A percentile compares a stretch with the other conserved stretches of the same genome.
phyloP scores from a whole-genome alignment of 768 basidiomycete genomes.

The Boletus reticulatus region DNA sequence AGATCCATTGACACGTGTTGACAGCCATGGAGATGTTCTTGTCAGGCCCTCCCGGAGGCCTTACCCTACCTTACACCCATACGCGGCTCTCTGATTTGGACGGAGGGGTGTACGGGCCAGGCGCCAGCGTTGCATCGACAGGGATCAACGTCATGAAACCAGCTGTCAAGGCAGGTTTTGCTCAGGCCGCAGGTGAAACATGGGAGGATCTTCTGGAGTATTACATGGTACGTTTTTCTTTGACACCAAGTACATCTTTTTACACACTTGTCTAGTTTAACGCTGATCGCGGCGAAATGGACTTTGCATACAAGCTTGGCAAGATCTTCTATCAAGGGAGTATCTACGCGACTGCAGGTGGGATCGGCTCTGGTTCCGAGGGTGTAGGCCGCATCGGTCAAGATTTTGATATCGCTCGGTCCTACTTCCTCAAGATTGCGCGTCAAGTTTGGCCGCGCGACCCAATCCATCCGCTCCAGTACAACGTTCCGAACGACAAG shows the following conservation, averaged over 20 bases:
- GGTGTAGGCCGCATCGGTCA: constrained; percentile 88
- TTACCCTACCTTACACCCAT: constrained; percentile 77
- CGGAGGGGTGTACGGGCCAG: constrained; percentile 93
- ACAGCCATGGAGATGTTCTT: constrained; percentile 78
- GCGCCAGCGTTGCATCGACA: constrained; percentile 91
- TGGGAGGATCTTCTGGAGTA: constrained; percentile 94
- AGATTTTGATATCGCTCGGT: constrained; percentile 70
- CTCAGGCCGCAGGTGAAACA: constrained; percentile 86
- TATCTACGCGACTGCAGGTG: constrained; percentile 77
- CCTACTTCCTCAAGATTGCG: constrained; percentile 85
- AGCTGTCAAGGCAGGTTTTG: constrained; percentile 79
- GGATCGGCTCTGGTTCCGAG: constrained; percentile 84
- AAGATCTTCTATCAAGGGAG: constrained; percentile 96
- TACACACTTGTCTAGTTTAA: constrained; percentile 66
- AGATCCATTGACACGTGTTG: not conserved
- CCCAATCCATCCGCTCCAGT: constrained; percentile 51
- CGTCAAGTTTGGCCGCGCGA: constrained; percentile 88
- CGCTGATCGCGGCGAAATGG: constrained; percentile 85
- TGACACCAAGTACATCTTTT: not conserved
- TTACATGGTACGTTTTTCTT: constrained; percentile 59
- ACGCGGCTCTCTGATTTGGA: constrained; percentile 84
- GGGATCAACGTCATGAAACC: constrained; percentile 69
- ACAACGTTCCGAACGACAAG: constrained; percentile 41
- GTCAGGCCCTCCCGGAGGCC: constrained; percentile 89
- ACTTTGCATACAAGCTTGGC: constrained; percentile 90